These are phyloP conservation scores for Agapanthus africanus DNA, from an alignment of 106 monocot species.

Conservation along the genomic window DNA sequence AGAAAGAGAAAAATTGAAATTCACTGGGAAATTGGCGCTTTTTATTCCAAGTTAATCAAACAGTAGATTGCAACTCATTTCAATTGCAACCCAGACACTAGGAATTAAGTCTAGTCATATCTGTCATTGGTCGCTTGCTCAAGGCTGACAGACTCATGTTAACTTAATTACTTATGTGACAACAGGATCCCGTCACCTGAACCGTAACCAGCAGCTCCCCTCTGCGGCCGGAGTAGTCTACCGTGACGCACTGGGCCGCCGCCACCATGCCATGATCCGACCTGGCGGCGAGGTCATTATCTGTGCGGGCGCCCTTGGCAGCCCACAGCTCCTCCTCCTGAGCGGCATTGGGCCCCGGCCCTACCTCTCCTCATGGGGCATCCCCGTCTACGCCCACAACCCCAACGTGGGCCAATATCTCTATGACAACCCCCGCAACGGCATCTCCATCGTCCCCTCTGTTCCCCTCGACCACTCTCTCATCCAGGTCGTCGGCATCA, in stretches of 20 bases:
- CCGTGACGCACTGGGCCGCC: slow-evolving; percentile 43
- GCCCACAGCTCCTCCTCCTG: slow-evolving; percentile 85
- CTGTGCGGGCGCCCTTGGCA: slow-evolving; percentile 47
- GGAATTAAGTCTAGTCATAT: no score
- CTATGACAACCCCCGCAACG: slow-evolving; percentile 84
- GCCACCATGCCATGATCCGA: slow-evolving; percentile 48
- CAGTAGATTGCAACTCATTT: no score
- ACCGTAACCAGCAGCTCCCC: neutral
- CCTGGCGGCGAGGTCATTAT: slow-evolving; percentile 72
- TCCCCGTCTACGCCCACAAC: slow-evolving; percentile 47
- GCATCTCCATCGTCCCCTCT: slow-evolving; percentile 69
- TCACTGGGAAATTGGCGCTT: no score
- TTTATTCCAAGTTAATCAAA: no score
- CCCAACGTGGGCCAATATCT: slow-evolving; percentile 57
- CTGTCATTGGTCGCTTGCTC: no score
- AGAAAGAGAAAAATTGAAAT: no score
- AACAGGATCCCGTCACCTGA: slow-evolving; percentile 4
- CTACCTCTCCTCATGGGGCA: slow-evolving; percentile 64
- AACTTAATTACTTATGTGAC: no score
- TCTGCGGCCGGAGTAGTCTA: slow-evolving; percentile 61
- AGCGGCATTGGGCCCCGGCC: slow-evolving; percentile 68
- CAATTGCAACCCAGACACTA: no score
- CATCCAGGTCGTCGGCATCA: slow-evolving; percentile 94
- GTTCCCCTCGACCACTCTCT: slow-evolving; percentile 66
- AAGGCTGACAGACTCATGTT: neutral